Evolutionary conservation across 1,284 basidiomycete genomes (phyloP).

Genomic region (Cutaneotrichosporon cyanovorans): DNA sequence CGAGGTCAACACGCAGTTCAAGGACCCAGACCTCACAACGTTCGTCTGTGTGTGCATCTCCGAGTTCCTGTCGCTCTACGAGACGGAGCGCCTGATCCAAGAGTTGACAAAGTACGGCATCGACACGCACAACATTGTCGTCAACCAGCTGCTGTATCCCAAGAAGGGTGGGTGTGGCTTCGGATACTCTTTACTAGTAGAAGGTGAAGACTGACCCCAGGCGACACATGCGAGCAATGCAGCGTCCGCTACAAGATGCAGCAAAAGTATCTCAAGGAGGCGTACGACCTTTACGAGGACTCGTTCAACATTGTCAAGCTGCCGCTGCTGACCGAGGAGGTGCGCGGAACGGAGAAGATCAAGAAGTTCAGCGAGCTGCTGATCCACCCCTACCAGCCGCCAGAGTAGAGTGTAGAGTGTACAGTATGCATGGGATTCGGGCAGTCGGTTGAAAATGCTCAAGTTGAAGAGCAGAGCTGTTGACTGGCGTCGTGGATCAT

Average conservation of each 20-base stretch:
- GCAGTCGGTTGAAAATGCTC: background rate
- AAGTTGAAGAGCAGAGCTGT: no score
- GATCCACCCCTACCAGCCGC: conserved; percentile 20
- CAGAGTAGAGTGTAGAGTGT: conserved; percentile 12
- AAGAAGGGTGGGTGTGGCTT: conserved; percentile 60
- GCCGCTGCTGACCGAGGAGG: conserved; percentile 91
- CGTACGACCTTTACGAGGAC: conserved; percentile 91
- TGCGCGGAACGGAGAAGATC: conserved; percentile 87
- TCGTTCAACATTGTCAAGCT: conserved; percentile 93
- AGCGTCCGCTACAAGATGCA: conserved; percentile 93
- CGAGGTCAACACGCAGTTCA: conserved; percentile 98
- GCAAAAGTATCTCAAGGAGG: conserved; percentile 89
- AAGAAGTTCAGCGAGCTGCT: conserved; percentile 65
- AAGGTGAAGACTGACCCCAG: conserved; percentile 50
- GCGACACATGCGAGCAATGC: conserved; percentile 91
- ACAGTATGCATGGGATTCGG: conserved; percentile 1
- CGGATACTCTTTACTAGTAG: no score
- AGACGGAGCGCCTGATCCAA: conserved; percentile 95
- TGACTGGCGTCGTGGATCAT: no score
- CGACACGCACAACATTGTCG: conserved; percentile 97
- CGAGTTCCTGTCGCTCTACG: conserved; percentile 95
- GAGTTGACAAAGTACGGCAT: conserved; percentile 95
- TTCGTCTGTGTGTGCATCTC: conserved; percentile 99
- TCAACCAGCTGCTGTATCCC: conserved; percentile 94
- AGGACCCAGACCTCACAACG: conserved; percentile 96